These are phyloP conservation scores for Ogataea glucozyma DNA, from an alignment of 805 yeast species.

Conservation along the genomic window DNA sequence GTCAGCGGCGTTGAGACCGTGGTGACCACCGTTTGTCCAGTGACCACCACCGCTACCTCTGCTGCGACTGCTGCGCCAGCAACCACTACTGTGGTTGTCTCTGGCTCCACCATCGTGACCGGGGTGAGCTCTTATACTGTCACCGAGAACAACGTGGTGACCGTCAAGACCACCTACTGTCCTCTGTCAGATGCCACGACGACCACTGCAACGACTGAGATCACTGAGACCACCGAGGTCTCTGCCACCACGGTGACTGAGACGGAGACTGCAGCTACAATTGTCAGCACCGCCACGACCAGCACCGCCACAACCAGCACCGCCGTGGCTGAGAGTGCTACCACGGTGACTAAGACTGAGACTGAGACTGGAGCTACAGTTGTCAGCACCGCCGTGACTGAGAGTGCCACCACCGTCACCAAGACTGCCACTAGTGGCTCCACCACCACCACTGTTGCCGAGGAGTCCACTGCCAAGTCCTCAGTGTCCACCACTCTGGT, in stretches of 20 bases:
- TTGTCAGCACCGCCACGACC: neutral
- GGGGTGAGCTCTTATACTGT: constrained; percentile 16
- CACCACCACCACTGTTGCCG: constrained; percentile 9
- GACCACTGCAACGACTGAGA: constrained; percentile 5
- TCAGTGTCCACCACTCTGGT: neutral
- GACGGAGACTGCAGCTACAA: neutral
- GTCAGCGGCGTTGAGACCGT: constrained; percentile 16
- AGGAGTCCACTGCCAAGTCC: constrained; percentile 5
- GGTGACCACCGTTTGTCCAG: constrained; percentile 21
- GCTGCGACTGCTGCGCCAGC: neutral
- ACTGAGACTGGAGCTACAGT: neutral
- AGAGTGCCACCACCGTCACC: constrained; percentile 7
- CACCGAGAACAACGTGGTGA: constrained; percentile 19
- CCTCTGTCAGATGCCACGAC: constrained; percentile 20
- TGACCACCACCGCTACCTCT: constrained; percentile 12
- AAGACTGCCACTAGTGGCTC: constrained; percentile 6
- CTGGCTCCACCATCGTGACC: constrained; percentile 14
- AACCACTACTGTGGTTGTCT: constrained; percentile 5
- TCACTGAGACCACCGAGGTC: constrained; percentile 8
- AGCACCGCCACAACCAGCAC: constrained; percentile 9
- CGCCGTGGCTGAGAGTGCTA: neutral
- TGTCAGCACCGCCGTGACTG: constrained; percentile 5
- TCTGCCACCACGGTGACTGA: constrained; percentile 6
- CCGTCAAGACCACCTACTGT: constrained; percentile 26
- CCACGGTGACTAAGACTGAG: neutral